A percentile compares a stretch with the other conserved stretches of the same genome.
Evolutionary conservation across 257 asterid genomes (phyloP).

Genomic region (Solanum chiquidenum): DNA sequence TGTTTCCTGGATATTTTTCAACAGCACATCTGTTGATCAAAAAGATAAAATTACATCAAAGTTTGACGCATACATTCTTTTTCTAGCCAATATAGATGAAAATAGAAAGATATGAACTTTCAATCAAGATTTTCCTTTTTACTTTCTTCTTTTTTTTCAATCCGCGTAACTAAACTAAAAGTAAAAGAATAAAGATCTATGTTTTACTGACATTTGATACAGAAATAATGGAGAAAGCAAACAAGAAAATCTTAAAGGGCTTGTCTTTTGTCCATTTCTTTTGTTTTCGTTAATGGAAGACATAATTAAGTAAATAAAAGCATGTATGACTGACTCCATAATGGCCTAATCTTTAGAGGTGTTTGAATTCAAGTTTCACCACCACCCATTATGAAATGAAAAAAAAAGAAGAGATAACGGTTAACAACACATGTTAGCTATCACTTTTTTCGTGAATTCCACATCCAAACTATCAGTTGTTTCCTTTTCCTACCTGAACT

Average conservation of each 20-base stretch:
- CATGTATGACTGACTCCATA: neutral
- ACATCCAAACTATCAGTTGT: neutral
- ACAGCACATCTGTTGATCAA: conserved; percentile 48
- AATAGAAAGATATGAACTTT: neutral
- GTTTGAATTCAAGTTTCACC: neutral
- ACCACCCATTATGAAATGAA: neutral
- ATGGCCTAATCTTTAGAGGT: neutral
- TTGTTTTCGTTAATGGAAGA: neutral
- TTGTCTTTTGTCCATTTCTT: neutral
- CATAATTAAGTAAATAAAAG: neutral
- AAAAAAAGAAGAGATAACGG: neutral
- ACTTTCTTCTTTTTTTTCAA: neutral
- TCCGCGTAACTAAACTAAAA: neutral
- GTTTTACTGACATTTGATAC: neutral
- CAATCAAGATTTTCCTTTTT: neutral
- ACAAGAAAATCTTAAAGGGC: neutral
- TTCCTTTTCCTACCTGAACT: neutral
- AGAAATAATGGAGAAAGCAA: neutral
- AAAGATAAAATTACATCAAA: neutral
- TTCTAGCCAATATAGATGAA: neutral
- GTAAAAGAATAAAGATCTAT: neutral
- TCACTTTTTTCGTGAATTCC: neutral
- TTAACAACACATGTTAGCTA: neutral
- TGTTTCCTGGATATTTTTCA: conserved; percentile 51
- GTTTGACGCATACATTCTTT: neutral